Evolutionary conservation across 441 rosid species (phyloP).

Genomic region (Kokia cookei): DNA sequence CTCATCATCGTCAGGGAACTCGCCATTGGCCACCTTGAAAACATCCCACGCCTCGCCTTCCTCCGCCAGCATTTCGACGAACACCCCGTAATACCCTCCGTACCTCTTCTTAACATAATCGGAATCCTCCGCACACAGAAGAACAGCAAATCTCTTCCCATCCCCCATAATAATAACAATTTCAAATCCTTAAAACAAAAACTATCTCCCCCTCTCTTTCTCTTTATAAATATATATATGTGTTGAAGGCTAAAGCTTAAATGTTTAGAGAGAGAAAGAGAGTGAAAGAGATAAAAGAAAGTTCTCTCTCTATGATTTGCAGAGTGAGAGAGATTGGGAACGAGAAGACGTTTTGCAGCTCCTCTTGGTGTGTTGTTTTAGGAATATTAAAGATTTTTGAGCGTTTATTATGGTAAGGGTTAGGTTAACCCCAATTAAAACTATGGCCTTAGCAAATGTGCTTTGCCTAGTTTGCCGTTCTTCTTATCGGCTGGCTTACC

Average conservation of each 20-base stretch:
- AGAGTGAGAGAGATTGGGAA: background rate
- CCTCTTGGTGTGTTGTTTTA: background rate
- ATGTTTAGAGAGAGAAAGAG: background rate
- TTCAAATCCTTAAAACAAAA: background rate
- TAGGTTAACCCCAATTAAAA: too few relatives aligned
- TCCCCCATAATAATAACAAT: constrained; percentile 8
- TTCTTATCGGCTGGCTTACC: too few relatives aligned
- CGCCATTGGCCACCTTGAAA: constrained; percentile 32
- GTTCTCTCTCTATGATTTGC: background rate
- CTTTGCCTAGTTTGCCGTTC: too few relatives aligned
- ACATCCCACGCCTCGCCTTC: constrained; percentile 53
- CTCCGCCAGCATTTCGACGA: constrained; percentile 40
- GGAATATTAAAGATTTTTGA: background rate
- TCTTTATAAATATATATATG: background rate
- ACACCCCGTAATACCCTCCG: constrained; percentile 58
- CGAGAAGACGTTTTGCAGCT: background rate
- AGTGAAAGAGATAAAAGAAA: background rate
- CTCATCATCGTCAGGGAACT: constrained; percentile 49
- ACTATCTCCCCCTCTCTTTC: background rate
- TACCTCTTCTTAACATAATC: constrained; percentile 42
- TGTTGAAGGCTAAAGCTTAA: background rate
- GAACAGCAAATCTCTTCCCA: constrained; percentile 40
- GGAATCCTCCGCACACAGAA: constrained; percentile 53
- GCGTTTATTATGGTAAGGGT: too few relatives aligned
- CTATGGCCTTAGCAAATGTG: too few relatives aligned